A percentile compares a stretch with the other conserved stretches of the same genome.
These are phyloP conservation scores for Geranium brycei DNA, from an alignment of 345 rosid species.

Conservation along the genomic window DNA sequence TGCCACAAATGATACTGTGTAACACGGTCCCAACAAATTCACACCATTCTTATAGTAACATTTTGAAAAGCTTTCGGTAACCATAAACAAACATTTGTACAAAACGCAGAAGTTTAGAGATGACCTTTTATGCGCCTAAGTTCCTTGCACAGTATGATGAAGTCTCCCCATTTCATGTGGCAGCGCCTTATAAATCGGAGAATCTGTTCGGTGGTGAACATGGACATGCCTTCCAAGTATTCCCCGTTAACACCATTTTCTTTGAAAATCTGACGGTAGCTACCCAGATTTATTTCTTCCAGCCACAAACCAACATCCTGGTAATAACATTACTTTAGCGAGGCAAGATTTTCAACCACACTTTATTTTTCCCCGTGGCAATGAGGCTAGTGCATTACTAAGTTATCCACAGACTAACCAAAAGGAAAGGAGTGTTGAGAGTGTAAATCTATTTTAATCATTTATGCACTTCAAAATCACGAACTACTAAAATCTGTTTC, in stretches of 20 bases:
- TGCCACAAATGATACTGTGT: too few relatives aligned
- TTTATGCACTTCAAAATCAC: too few relatives aligned
- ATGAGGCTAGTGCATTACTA: too few relatives aligned
- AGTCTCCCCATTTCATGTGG: slow-evolving; percentile 99
- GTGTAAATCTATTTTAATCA: too few relatives aligned
- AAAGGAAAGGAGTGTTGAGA: too few relatives aligned
- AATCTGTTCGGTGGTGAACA: slow-evolving; percentile 92
- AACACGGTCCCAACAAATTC: too few relatives aligned
- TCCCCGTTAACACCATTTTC: slow-evolving; percentile 88
- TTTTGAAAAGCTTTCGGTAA: too few relatives aligned
- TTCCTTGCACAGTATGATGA: slow-evolving; percentile 90
- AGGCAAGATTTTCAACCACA: slow-evolving; percentile 6
- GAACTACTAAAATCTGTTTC: too few relatives aligned
- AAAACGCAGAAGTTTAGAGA: background rate
- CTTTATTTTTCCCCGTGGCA: too few relatives aligned
- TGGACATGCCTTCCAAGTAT: slow-evolving; percentile 88
- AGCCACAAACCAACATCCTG: slow-evolving; percentile 96
- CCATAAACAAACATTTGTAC: background rate
- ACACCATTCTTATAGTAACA: background rate
- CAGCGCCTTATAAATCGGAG: slow-evolving; percentile 89
- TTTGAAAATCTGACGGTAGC: slow-evolving; percentile 75
- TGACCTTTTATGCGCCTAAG: slow-evolving; percentile 89
- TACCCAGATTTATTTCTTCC: slow-evolving; percentile 77
- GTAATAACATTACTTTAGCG: background rate
- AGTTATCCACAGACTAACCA: too few relatives aligned